Conservation (phyloP, 75 land plant species). For the Selaginella moellendorffii region DNA sequence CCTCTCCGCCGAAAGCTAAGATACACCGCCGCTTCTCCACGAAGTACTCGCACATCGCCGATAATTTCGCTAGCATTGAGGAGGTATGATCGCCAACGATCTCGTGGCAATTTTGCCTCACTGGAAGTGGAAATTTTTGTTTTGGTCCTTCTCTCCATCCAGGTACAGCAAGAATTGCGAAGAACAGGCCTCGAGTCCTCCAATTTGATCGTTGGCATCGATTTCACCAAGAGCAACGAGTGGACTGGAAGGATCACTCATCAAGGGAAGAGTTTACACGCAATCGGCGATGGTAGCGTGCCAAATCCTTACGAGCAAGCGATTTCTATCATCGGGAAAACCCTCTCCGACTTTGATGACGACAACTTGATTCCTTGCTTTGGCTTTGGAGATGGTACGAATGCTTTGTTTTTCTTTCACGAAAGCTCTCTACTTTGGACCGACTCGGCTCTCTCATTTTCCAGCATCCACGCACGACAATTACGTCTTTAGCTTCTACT, state of each 20-base stretch:
- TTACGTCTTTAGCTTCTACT: conserved; percentile 63
- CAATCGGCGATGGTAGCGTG: conserved; percentile 24
- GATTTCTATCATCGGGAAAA: conserved; percentile 61
- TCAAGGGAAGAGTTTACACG: conserved; percentile 52
- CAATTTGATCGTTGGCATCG: conserved; percentile 62
- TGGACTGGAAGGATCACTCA: conserved; percentile 71
- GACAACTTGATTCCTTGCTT: conserved; percentile 80
- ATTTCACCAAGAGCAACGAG: conserved; percentile 84
- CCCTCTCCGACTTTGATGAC: conserved; percentile 72
- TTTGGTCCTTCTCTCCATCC: no score
- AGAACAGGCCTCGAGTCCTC: conserved; percentile 70
- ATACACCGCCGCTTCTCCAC: background rate
- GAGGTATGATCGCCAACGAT: no score
- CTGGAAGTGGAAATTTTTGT: background rate
- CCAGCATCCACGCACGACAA: conserved; percentile 50
- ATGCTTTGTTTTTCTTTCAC: background rate
- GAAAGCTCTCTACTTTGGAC: background rate
- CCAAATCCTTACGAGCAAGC: conserved; percentile 93
- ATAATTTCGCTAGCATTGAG: background rate
- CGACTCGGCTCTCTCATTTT: background rate
- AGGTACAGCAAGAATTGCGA: conserved; percentile 50
- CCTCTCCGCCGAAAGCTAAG: background rate
- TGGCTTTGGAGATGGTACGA: conserved; percentile 88
- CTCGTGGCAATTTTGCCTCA: background rate
- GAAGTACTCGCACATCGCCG: background rate